Evolutionary conservation across 1,284 basidiomycete genomes (phyloP).

Genomic region (Leucoagaricus sp.): DNA sequence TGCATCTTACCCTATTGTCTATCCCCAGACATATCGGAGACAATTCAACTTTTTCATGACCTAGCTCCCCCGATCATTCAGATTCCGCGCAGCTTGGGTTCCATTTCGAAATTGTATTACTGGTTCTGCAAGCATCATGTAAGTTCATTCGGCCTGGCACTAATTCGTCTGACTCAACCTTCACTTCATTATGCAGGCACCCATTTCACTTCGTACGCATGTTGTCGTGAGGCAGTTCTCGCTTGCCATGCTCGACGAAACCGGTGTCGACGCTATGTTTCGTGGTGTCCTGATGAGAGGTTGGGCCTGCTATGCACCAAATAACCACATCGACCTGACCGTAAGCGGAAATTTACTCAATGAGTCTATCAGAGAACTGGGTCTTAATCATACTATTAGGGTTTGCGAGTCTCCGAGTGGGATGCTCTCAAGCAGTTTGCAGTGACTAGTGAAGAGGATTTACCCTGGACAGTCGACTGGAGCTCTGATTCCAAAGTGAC

Average conservation of each 20-base stretch:
- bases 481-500: background rate
- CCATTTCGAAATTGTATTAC: background rate
- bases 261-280: constrained; percentile 46
- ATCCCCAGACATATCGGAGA: background rate
- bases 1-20: background rate
- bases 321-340: background rate
- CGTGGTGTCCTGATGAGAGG: constrained; percentile 62
- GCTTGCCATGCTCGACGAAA: constrained; percentile 31
- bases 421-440: background rate
- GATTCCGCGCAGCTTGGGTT: background rate
- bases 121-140: background rate
- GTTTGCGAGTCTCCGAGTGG: background rate
- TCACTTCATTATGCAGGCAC: background rate
- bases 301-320: constrained; percentile 37
- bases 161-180: background rate
- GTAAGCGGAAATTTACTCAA: background rate
- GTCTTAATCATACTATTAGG: background rate
- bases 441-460: background rate
- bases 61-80: background rate
- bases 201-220: background rate
- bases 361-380: background rate
- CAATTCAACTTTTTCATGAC: background rate
- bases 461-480: background rate
- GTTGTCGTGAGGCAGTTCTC: background rate
- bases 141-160: background rate